Percentiles rank a stretch among this genome's conserved stretches.
Conservation (phyloP, 371 early-diverging fungal species). For the Nematocida sp. region DNA sequence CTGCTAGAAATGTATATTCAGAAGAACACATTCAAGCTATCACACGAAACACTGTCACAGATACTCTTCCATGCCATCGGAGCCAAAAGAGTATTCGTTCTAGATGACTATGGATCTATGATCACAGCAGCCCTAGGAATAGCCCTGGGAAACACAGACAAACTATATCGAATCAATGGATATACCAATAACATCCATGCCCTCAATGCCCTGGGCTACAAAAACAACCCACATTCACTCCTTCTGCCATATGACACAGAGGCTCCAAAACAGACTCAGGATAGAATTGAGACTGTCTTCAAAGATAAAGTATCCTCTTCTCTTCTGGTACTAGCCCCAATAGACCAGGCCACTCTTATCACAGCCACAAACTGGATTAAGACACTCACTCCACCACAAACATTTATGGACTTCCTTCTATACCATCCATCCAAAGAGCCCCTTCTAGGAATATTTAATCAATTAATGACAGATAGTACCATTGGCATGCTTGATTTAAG, state of each 20-base stretch:
- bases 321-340: too few species aligned
- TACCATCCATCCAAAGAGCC: slow-evolving; percentile 34
- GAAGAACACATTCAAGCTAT: not conserved
- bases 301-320: not conserved
- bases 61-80: slow-evolving; percentile 31
- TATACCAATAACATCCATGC: not conserved
- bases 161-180: slow-evolving; percentile 20
- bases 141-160: slow-evolving; percentile 14
- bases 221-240: not conserved
- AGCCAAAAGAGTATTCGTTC: not conserved
- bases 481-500: slow-evolving; percentile 25
- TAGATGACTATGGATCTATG: slow-evolving; percentile 26
- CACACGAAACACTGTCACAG: slow-evolving; percentile 26
- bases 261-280: not conserved
- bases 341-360: too few species aligned
- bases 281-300: not conserved
- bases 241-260: not conserved
- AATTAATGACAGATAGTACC: slow-evolving; percentile 2
- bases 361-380: not conserved
- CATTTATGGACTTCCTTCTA: slow-evolving; percentile 18
- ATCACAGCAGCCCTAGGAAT: slow-evolving; percentile 10
- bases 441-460: slow-evolving; percentile 36
- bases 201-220: slow-evolving; percentile 26
- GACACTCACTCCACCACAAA: too few species aligned
- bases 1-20: slow-evolving; percentile 7